Base-by-base conservation (phyloP, 306 rosid species). In the Dryas octopetala region DNA sequence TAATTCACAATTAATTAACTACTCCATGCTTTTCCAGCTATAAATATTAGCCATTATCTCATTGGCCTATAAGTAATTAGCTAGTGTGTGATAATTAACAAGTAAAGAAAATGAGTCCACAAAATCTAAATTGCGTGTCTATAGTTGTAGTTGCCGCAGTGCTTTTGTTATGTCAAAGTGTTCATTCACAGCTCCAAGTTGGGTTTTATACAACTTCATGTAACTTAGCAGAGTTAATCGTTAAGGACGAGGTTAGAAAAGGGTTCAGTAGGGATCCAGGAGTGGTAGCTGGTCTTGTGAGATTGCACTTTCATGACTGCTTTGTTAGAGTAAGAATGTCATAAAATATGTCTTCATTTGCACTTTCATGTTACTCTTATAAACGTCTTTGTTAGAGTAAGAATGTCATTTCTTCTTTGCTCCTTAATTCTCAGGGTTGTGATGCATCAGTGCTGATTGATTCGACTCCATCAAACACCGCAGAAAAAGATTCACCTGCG, bases 291-390 rank as follows among this genome's bases (percentile, higher is more conserved):
- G 93, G 90, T 60, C 91, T 91, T 70, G 76, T 91, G 40, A 83
- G 97, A 83, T 78, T 89, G 89, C 97, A 89, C 83, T 89, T 91
- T 59, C 96, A 91, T 71, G 96, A 91, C 74, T 91, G 96, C 82
- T 88, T 89, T 77, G 88, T 88, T 50, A 85, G 93, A 74, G 96
- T 89, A 84, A 80, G 97, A 63, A 62, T 9, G 23, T 23, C 23
- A 23, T 23, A 23, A 23, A 0, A 23, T 23, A 23, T 23, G 23
- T 23, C 23, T 23, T 23, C 23, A 23, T 23, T 23, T 23, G 23
- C 23, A 23, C 23, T 23, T 23, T 23, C 23, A 23, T 23, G 23
- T 23, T 23, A 23, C 23, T 23, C 23, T 23, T 23, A 23, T 23
- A 23, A 23, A 23, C 23, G 23, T 23, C 23, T 23, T 23, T 23